These are phyloP conservation scores for Lipomyces kockii DNA, from an alignment of 805 yeast genomes.

Conservation along the genomic window DNA sequence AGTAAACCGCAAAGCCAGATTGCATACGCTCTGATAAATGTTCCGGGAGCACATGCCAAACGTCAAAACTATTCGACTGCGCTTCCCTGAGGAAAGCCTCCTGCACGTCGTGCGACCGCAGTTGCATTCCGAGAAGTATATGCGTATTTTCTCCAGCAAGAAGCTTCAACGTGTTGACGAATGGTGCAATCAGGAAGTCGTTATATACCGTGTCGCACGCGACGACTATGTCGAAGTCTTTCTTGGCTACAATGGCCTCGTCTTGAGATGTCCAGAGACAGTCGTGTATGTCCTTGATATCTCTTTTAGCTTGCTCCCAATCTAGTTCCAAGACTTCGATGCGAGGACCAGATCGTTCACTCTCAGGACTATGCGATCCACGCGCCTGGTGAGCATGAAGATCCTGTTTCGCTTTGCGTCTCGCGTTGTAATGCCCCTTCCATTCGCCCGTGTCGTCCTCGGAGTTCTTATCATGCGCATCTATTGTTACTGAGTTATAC, in stretches of 20 bases:
- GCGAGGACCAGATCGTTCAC: neutral
- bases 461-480: neutral
- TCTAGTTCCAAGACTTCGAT: slow-evolving; percentile 58
- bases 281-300: slow-evolving; percentile 40
- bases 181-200: slow-evolving; percentile 58
- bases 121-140: slow-evolving; percentile 56
- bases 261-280: slow-evolving; percentile 10
- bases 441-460: neutral
- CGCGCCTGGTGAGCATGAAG: neutral
- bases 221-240: slow-evolving; percentile 51
- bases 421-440: slow-evolving; percentile 1
- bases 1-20: slow-evolving; percentile 55
- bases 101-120: slow-evolving; percentile 57
- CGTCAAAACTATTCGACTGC: slow-evolving; percentile 44
- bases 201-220: slow-evolving; percentile 73
- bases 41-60: slow-evolving; percentile 47
- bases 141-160: slow-evolving; percentile 48
- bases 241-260: slow-evolving; percentile 32
- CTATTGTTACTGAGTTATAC: slow-evolving; percentile 5
- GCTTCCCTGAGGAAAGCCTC: slow-evolving; percentile 52
- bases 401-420: neutral
- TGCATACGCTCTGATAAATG: slow-evolving; percentile 45
- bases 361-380: neutral
- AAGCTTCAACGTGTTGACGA: slow-evolving; percentile 51
- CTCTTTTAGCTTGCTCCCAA: slow-evolving; percentile 60